Percentiles rank a stretch among this genome's conserved stretches.
Evolutionary conservation across 139 green algal genomes (phyloP).

Genomic region (Chlorella ohadii): DNA sequence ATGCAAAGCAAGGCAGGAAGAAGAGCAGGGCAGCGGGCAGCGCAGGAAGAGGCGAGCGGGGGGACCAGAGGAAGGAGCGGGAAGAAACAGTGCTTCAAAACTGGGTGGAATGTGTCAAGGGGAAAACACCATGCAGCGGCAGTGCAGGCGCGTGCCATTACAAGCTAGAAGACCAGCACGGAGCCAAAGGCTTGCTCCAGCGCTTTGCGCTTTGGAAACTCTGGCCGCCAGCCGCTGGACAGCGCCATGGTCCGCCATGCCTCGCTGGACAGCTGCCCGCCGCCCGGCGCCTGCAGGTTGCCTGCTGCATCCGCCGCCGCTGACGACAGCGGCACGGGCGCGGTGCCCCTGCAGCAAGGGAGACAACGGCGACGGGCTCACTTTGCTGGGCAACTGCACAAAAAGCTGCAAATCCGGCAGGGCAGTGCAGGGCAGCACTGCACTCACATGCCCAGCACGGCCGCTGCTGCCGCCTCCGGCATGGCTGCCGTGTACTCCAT

Average conservation of each 20-base stretch:
- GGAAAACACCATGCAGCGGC: neutral
- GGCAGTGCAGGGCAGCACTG: neutral
- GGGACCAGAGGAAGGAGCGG: too few species aligned
- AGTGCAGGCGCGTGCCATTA: neutral
- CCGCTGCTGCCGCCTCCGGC: neutral
- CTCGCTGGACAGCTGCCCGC: constrained; percentile 6
- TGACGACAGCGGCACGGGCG: constrained; percentile 11
- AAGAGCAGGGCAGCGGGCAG: too few species aligned
- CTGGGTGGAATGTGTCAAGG: too few species aligned
- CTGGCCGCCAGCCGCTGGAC: constrained; percentile 38
- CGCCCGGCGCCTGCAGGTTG: constrained; percentile 9
- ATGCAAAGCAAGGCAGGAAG: too few species aligned
- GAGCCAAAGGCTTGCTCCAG: constrained; percentile 41
- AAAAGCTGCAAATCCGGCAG: too few species aligned
- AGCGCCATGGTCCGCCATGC: constrained; percentile 48
- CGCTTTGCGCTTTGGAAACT: constrained; percentile 36
- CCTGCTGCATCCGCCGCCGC: neutral
- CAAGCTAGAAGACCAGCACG: constrained; percentile 28
- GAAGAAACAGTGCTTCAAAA: too few species aligned
- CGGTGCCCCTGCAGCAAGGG: neutral
- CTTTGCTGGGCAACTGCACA: too few species aligned
- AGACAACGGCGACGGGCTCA: too few species aligned
- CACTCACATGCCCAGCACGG: neutral
- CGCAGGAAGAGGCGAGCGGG: too few species aligned
- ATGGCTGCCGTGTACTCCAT: constrained; percentile 45